Evolutionary conservation across 441 rosid species (phyloP).

Genomic region (Cnidoscolus chayamansa): DNA sequence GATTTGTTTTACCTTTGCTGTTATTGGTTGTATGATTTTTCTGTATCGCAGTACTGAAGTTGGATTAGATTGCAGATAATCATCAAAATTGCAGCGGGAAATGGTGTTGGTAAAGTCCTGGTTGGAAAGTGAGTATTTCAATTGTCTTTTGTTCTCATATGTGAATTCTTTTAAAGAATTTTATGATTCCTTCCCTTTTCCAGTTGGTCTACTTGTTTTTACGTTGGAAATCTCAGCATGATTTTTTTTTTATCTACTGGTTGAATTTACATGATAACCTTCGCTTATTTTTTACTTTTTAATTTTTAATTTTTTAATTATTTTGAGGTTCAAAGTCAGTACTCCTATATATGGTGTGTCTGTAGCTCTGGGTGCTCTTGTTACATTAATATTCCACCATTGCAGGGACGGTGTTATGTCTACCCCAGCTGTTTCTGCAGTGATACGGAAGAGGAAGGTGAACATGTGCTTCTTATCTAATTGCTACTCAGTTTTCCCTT

Average conservation of each 20-base stretch:
- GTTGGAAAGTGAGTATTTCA: constrained; percentile 71
- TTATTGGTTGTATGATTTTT: not conserved
- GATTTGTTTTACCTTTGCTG: not conserved
- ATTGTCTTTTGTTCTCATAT: not conserved
- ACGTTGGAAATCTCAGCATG: too few species aligned
- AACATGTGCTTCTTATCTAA: constrained; percentile 9
- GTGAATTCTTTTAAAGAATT: not conserved
- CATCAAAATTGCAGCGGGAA: constrained; percentile 93
- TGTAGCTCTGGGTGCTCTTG: not conserved
- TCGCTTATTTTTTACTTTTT: too few species aligned
- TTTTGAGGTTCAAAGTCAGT: too few species aligned
- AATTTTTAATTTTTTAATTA: too few species aligned
- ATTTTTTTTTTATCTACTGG: not conserved
- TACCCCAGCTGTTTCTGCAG: constrained; percentile 93
- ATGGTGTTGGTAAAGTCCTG: constrained; percentile 76
- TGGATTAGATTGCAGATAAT: constrained; percentile 55
- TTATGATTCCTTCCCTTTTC: not conserved
- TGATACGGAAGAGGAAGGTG: constrained; percentile 78
- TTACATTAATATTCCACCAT: constrained; percentile 15
- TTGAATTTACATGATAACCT: not conserved
- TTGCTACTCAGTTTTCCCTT: not conserved
- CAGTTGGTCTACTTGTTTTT: not conserved
- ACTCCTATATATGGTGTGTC: not conserved
- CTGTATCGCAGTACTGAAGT: not conserved
- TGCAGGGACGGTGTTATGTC: constrained; percentile 85